Conservation (phyloP, 2,329 filamentous ascomycete genomes). For the Tolypocladium guangdongense region DNA sequence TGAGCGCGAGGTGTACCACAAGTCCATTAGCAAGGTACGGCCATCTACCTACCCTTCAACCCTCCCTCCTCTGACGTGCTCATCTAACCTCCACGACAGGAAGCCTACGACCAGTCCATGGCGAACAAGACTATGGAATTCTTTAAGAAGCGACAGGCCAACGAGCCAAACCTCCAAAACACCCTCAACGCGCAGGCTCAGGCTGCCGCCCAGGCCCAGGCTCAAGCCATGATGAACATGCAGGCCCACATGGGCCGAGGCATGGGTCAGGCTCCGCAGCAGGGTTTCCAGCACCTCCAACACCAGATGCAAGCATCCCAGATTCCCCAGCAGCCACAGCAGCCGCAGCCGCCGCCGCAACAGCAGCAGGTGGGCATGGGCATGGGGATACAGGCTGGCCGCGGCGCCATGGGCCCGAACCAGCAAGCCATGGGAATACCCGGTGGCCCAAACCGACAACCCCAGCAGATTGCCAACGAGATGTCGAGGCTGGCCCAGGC, state of each 20-base stretch:
- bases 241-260: conserved; percentile 40
- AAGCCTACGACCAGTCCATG: conserved; percentile 39
- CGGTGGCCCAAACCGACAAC: conserved; percentile 21
- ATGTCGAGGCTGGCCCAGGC: conserved; percentile 28
- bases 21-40: conserved; percentile 37
- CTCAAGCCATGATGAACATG: conserved; percentile 42
- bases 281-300: conserved; percentile 46
- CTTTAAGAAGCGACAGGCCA: conserved; percentile 37
- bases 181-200: conserved; percentile 35
- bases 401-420: conserved; percentile 28
- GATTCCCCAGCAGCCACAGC: conserved; percentile 29
- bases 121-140: conserved; percentile 35
- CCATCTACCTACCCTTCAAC: background rate
- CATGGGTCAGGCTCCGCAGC: conserved; percentile 38
- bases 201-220: conserved; percentile 25
- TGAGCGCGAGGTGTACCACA: conserved; percentile 36
- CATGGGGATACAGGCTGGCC: conserved; percentile 25
- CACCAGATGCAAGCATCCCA: conserved; percentile 46
- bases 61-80: background rate
- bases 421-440: conserved; percentile 29
- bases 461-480: conserved; percentile 18
- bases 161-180: conserved; percentile 37
- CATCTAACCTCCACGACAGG: conserved; percentile 22
- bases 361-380: conserved; percentile 27
- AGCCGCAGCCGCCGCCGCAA: conserved; percentile 15